A percentile compares a stretch with the other conserved stretches of the same genome.
These are phyloP conservation scores for Acrodontium crateriforme DNA, from an alignment of 2,329 filamentous ascomycete genomes.

Conservation along the genomic window DNA sequence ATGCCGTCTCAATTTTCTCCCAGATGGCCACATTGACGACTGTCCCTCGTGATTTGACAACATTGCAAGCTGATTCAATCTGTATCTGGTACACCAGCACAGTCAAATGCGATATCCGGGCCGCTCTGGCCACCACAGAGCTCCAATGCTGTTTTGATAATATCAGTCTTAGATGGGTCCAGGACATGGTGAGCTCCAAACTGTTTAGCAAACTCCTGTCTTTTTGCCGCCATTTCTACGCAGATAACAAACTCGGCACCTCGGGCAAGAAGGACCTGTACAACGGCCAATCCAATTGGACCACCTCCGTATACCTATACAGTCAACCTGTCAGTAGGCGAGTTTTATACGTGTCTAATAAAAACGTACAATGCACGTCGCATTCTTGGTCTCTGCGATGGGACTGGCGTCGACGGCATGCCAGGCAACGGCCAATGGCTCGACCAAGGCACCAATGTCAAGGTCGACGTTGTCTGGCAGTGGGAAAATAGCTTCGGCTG, in stretches of 20 bases:
- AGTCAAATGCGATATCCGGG: conserved; percentile 47
- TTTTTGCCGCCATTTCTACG: conserved; percentile 38
- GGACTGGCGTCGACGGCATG: conserved; percentile 43
- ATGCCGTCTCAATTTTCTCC: no score
- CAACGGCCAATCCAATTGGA: conserved; percentile 34
- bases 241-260: conserved; percentile 44
- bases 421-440: conserved; percentile 51
- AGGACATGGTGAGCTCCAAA: conserved; percentile 44
- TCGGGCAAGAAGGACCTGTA: conserved; percentile 43
- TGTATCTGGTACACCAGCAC: conserved; percentile 41
- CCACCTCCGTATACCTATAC: no score
- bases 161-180: conserved; percentile 38
- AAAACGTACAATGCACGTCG: conserved; percentile 43
- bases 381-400: conserved; percentile 26
- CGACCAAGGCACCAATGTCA: conserved; percentile 45
- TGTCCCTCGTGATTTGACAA: conserved; percentile 40
- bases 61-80: conserved; percentile 31
- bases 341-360: no score
- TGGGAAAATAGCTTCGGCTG: conserved; percentile 33
- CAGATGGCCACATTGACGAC: conserved; percentile 54
- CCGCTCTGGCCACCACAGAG: conserved; percentile 36
- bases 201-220: conserved; percentile 37
- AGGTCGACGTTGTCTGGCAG: conserved; percentile 40
- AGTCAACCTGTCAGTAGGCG: no score
- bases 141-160: conserved; percentile 32